Percentiles rank a stretch among this genome's conserved stretches.
Conservation (phyloP, 768 basidiomycete species). For the Baorangia bicolor region DNA sequence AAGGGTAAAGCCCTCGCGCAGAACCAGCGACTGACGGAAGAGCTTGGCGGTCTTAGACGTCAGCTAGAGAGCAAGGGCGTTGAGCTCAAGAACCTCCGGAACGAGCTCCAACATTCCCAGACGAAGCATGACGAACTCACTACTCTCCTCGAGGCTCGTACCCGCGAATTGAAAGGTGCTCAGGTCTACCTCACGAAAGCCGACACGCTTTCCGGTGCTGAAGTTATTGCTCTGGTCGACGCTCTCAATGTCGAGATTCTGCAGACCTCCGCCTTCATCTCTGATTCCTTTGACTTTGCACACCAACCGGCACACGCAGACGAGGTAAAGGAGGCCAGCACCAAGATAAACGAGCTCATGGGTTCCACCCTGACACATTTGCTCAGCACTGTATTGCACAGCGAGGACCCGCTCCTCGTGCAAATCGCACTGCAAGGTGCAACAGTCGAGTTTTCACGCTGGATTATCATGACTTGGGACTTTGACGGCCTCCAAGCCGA, state of each 20-base stretch:
- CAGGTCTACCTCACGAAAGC: constrained; percentile 45
- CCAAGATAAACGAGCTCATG: constrained; percentile 33
- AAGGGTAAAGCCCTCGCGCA: constrained; percentile 11
- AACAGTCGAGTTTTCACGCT: constrained; percentile 31
- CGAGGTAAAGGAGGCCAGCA: constrained; percentile 30
- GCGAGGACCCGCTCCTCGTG: constrained; percentile 39
- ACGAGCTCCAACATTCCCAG: constrained; percentile 28
- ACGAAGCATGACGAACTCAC: constrained; percentile 29
- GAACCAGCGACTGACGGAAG: constrained; percentile 14
- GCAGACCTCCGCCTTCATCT: constrained; percentile 45
- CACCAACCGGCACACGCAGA: constrained; percentile 19
- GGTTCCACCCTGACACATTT: constrained; percentile 26
- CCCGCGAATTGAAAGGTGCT: constrained; percentile 41
- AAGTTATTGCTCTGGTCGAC: constrained; percentile 40
- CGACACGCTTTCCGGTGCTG: constrained; percentile 44
- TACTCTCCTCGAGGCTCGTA: constrained; percentile 33
- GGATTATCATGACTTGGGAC: constrained; percentile 38
- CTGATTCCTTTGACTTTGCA: constrained; percentile 38
- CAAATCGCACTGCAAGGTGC: constrained; percentile 38
- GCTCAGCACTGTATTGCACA: constrained; percentile 24
- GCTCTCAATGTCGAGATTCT: constrained; percentile 48
- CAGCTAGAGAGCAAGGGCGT: constrained; percentile 25
- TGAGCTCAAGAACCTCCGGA: constrained; percentile 26
- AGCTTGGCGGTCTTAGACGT: constrained; percentile 17
- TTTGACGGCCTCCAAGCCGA: constrained; percentile 32